Evolutionary conservation across 192 early-diverging fungal genomes (phyloP), one percentile per base, ranked within the genome.

Genomic region (Nowakowskiella sp.): DNA sequence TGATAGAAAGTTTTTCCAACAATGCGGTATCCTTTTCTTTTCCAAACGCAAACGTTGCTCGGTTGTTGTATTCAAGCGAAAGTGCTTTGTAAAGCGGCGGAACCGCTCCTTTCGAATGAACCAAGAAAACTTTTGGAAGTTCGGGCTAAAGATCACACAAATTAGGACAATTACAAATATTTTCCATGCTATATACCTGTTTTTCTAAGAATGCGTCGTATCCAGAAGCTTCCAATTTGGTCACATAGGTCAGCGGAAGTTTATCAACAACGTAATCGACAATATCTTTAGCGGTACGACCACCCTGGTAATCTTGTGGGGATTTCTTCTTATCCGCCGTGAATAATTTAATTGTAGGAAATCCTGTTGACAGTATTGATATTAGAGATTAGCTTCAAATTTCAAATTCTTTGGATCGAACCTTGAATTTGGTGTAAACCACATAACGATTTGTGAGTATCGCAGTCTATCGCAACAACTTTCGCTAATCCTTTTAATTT

Each of bases 391-490:
- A 36, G 45, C 44, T 24, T 31, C 24, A 16, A 30, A 19, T 7
- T 30, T 13, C 43, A 22, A 56, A 6, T 3, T 27, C 58, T 50
- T 21, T 16, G n/a, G 3, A 32, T 24, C 44, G 29, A 64, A 83
- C 88, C 90, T 76, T 92, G 67, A 29, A 98, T 78, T 29, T 75
- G 76, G 59, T 84, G 92, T 28, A 82, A 72, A 3, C 71, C 72
- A 59, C 94, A 98, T 3, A 93, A 57, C 1, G 66, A 72, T 42
- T 75, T 76, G 71, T 95, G 90, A 27, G 47, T 53, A 63, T 98
- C 91, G 66, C 94, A 98, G 64, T 98, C 77, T 21, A 98, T 70
- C 5, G 90, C 88, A n/a, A 76, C 89, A 49, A 95, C 75, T 64
- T 85, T 87, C 8, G 80, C 92, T 4, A 93, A 65, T 16, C 91